These are phyloP conservation scores for Sporormia fimetaria DNA, from an alignment of 495 filamentous ascomycete genomes.

Conservation along the genomic window DNA sequence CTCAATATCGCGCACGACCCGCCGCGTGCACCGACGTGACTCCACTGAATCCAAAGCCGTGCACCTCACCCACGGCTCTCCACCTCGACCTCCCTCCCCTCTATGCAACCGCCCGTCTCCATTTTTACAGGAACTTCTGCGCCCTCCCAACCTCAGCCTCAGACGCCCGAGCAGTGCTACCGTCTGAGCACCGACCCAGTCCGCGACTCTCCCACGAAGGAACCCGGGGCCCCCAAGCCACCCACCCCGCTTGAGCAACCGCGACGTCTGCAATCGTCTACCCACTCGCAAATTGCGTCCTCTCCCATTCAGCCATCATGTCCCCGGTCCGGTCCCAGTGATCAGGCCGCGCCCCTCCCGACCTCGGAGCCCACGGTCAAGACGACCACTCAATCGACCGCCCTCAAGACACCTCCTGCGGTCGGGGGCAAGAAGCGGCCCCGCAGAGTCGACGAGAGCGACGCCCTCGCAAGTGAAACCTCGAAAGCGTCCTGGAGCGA, in stretches of 20 bases:
- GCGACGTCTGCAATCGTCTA: neutral
- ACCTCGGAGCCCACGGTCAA: neutral
- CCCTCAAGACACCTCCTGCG: neutral
- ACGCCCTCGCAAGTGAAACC: neutral
- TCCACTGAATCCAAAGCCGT: too few species aligned
- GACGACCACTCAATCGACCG: neutral
- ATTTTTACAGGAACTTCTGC: slow-evolving; percentile 27
- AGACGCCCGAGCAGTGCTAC: slow-evolving; percentile 2
- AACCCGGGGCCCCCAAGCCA: slow-evolving; percentile 11
- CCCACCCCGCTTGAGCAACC: slow-evolving; percentile 11
- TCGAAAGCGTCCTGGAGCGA: slow-evolving; percentile 10
- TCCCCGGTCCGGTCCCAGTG: neutral
- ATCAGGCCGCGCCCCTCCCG: slow-evolving; percentile 1
- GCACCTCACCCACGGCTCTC: too few species aligned
- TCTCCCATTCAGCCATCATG: slow-evolving; percentile 2
- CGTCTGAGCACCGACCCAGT: slow-evolving; percentile 24
- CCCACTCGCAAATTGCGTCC: neutral
- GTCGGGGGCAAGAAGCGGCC: slow-evolving; percentile 12
- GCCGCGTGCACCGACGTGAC: too few species aligned
- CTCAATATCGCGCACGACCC: too few species aligned
- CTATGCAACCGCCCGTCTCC: slow-evolving; percentile 23
- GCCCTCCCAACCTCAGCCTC: neutral
- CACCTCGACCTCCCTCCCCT: slow-evolving; percentile 1
- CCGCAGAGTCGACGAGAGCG: neutral
- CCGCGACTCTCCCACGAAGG: slow-evolving; percentile 1